phyloP scores from a whole-genome alignment of 164 flowering plant species.

The Umbellularia californica region DNA sequence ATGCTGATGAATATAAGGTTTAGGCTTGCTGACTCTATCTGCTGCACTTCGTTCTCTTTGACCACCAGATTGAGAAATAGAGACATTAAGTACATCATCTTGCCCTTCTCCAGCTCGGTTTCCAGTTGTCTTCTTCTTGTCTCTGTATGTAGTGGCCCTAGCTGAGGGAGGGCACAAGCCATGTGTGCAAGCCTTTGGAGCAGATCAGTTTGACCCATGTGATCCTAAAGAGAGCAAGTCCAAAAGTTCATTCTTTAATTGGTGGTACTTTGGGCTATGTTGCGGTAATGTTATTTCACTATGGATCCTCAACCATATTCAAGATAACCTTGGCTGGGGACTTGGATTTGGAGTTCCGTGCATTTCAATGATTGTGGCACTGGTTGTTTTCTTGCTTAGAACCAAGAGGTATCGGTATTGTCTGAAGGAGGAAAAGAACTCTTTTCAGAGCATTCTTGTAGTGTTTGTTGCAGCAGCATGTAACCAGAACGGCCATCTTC shows the following conservation, averaged over 20 bases:
- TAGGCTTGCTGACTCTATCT: conserved; percentile 43
- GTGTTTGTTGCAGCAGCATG: conserved; percentile 41
- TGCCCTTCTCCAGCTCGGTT: conserved; percentile 29
- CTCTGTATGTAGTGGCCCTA: conserved; percentile 53
- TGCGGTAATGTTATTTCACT: conserved; percentile 24
- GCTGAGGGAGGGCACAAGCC: conserved; percentile 62
- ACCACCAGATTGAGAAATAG: conserved; percentile 20
- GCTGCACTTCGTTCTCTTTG: conserved; percentile 24
- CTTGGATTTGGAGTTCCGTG: conserved; percentile 63
- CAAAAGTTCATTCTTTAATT: conserved; percentile 58
- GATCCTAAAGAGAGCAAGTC: conserved; percentile 35
- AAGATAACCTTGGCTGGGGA: conserved; percentile 53
- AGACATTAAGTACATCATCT: neutral
- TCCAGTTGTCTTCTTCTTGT: conserved; percentile 33
- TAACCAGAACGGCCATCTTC: conserved; percentile 20
- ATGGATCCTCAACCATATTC: conserved; percentile 32
- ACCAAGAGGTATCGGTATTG: conserved; percentile 38
- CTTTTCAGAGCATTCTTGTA: conserved; percentile 41
- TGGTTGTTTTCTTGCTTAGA: conserved; percentile 47
- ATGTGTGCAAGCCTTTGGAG: conserved; percentile 66
- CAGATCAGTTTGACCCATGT: conserved; percentile 52
- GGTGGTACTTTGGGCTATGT: conserved; percentile 53
- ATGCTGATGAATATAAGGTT: conserved; percentile 29
- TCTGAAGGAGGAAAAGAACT: conserved; percentile 22
- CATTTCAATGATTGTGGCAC: conserved; percentile 34